Evolutionary conservation across 163 green algal species (phyloP).

Genomic region (Scenedesmus sp.): DNA sequence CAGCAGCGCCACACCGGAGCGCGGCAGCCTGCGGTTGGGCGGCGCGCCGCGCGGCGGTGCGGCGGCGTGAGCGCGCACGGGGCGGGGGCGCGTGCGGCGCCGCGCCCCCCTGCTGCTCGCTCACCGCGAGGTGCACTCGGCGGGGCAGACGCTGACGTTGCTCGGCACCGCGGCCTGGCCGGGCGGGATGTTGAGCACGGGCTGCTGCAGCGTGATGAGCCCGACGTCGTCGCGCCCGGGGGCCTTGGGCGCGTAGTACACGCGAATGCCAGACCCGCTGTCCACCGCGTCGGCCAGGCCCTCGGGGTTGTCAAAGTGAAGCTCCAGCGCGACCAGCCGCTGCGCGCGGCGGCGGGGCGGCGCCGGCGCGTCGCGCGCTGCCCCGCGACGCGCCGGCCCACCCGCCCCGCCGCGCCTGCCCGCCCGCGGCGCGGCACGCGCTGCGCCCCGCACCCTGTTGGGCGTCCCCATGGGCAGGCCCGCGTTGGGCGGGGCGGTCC

Average conservation of each 20-base stretch:
- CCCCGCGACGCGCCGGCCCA: too few species aligned
- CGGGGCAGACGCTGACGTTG: constrained; percentile 44
- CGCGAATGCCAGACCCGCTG: constrained; percentile 33
- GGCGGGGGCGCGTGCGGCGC: too few species aligned
- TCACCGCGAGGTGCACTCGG: constrained; percentile 5
- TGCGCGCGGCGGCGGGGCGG: too few species aligned
- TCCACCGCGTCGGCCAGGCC: constrained; percentile 3
- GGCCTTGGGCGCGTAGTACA: constrained; percentile 46
- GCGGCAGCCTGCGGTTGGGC: too few species aligned
- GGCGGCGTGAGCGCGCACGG: too few species aligned
- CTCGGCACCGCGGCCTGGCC: constrained; percentile 3
- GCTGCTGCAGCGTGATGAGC: constrained; percentile 32
- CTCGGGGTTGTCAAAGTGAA: constrained; percentile 53
- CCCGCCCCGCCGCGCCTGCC: too few species aligned
- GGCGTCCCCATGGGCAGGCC: constrained; percentile 40
- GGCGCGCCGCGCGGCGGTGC: too few species aligned
- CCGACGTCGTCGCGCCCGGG: constrained; percentile 48
- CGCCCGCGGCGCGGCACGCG: too few species aligned
- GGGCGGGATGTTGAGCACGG: constrained; percentile 29
- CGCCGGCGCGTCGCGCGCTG: too few species aligned
- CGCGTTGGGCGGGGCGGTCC: background rate
- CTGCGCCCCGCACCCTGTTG: background rate
- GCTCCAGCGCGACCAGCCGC: constrained; percentile 40
- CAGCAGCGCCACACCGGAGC: constrained; percentile 43
- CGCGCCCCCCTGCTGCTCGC: too few species aligned